Conservation (phyloP, 192 early-diverging fungal species). For the Mortierella antarctica region DNA sequence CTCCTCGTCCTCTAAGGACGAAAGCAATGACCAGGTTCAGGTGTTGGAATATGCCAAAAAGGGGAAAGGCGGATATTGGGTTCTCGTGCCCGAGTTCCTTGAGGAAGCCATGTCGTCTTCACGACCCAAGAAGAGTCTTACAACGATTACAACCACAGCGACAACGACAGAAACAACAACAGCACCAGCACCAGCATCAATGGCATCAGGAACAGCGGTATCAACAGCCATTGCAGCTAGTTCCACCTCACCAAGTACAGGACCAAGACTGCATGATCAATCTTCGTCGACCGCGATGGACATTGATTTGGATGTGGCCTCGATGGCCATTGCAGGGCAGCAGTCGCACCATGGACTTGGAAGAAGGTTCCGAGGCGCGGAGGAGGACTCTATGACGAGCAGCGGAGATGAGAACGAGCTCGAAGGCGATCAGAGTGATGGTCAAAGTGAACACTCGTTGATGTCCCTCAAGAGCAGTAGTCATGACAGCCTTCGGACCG, state of each 20-base stretch:
- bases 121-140: slow-evolving; percentile 17
- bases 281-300: background rate
- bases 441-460: background rate
- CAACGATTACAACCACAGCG: too few relatives aligned
- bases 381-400: background rate
- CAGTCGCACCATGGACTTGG: background rate
- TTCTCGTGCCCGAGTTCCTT: slow-evolving; percentile 18
- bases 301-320: slow-evolving; percentile 21
- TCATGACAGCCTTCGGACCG: background rate
- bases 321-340: slow-evolving; percentile 17
- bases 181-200: too few relatives aligned
- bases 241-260: too few relatives aligned
- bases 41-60: background rate
- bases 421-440: background rate
- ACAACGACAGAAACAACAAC: too few relatives aligned
- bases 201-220: too few relatives aligned
- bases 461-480: background rate
- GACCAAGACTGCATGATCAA: too few relatives aligned
- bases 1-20: too few relatives aligned
- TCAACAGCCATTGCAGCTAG: too few relatives aligned
- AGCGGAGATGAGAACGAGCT: background rate
- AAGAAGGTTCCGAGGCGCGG: background rate
- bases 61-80: slow-evolving; percentile 23
- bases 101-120: slow-evolving; percentile 9
- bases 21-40: too few relatives aligned